A percentile compares a stretch with the other conserved stretches of the same genome.
Evolutionary conservation across 176 grass and related monocot species (phyloP).

Genomic region (bread wheat (Triticum aestivum)): IWGSC_CS_RefSeq_v2.1 NC_057804.1:40012627-40013126

Average conservation of each 20-base stretch:
- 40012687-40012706: constrained; percentile 32
- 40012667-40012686: background rate
- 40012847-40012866: constrained; percentile 52
- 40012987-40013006: background rate
- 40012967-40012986: background rate
- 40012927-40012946: background rate
- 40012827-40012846: background rate
- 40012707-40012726: constrained; percentile 39
- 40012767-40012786: constrained; percentile 1
- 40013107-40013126: background rate
- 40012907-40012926: constrained; percentile 41
- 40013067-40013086: background rate
- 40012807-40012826: background rate
- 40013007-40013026: background rate
- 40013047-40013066: constrained; percentile 1
- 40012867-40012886: constrained; percentile 45
- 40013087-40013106: constrained; percentile 4
- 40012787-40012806: background rate
- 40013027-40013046: background rate
- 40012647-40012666: background rate
- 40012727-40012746: constrained; percentile 12
- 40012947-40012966: constrained; percentile 27
- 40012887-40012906: constrained; percentile 51
- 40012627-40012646: background rate
- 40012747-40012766: constrained; percentile 2